phyloP scores from a whole-genome alignment of 805 yeast genomes.

The Isabelozyma heimii region DNA sequence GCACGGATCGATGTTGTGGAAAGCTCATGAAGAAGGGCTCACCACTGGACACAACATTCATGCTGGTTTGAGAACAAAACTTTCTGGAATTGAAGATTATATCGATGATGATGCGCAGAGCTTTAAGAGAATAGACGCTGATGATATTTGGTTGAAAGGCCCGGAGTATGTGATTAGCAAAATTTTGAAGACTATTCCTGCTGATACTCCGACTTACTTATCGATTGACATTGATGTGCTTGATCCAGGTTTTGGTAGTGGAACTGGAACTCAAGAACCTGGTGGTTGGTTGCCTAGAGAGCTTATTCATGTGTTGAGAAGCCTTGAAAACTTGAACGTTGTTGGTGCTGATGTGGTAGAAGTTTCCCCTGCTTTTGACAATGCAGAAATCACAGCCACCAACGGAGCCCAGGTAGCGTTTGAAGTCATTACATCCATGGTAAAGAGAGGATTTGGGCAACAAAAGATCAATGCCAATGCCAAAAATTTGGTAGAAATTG shows the following conservation, averaged over 20 bases:
- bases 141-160: constrained; percentile 71
- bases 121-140: constrained; percentile 67
- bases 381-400: constrained; percentile 62
- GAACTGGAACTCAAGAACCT: constrained; percentile 59
- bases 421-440: constrained; percentile 75
- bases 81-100: constrained; percentile 63
- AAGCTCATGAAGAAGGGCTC: constrained; percentile 70
- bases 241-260: constrained; percentile 58
- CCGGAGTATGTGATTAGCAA: constrained; percentile 53
- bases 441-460: constrained; percentile 47
- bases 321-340: constrained; percentile 41
- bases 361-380: constrained; percentile 63
- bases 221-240: constrained; percentile 73
- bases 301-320: constrained; percentile 46
- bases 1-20: constrained; percentile 87
- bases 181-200: constrained; percentile 55
- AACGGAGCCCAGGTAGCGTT: constrained; percentile 71
- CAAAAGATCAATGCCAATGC: constrained; percentile 5
- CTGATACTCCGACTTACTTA: constrained; percentile 66
- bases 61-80: constrained; percentile 73
- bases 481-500: constrained; percentile 7
- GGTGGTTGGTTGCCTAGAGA: constrained; percentile 61
- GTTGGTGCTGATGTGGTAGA: constrained; percentile 60
- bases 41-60: constrained; percentile 61
- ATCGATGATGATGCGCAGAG: constrained; percentile 67